Evolutionary conservation across 805 yeast genomes (phyloP).

Genomic region (Zygotorulaspora sp.): DNA sequence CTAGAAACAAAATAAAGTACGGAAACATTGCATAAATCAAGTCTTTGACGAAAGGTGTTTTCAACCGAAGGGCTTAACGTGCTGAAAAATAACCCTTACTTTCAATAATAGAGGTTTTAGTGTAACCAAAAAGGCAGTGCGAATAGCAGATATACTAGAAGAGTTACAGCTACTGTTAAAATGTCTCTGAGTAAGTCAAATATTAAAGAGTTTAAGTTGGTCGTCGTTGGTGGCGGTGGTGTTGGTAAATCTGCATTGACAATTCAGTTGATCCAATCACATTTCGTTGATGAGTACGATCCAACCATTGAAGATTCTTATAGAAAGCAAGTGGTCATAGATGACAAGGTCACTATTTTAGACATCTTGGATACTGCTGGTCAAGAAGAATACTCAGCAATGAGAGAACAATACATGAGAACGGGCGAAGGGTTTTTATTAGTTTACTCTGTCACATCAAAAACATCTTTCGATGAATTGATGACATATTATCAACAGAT

Average conservation of each 20-base stretch:
- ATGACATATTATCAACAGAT: conserved; percentile 76
- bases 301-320: conserved; percentile 95
- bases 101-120: too few species aligned
- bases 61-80: too few species aligned
- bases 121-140: too few species aligned
- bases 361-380: conserved; percentile 98
- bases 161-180: not conserved
- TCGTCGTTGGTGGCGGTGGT: conserved; percentile 98
- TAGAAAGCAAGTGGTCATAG: conserved; percentile 82
- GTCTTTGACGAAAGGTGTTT: too few species aligned
- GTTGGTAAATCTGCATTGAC: conserved; percentile 97
- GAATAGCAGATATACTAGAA: too few species aligned
- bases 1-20: too few species aligned
- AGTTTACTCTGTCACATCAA: conserved; percentile 83
- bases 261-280: conserved; percentile 89
- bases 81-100: too few species aligned
- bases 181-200: conserved; percentile 31
- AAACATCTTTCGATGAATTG: conserved; percentile 80
- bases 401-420: conserved; percentile 92
- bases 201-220: conserved; percentile 80
- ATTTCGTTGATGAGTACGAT: conserved; percentile 95
- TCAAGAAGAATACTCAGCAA: conserved; percentile 92
- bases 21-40: too few species aligned
- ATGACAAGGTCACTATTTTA: conserved; percentile 66
- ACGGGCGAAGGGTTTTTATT: conserved; percentile 92